Evolutionary conservation across 2,329 filamentous ascomycete species (phyloP).

Genomic region (Aspergillus hiratsukae): DNA sequence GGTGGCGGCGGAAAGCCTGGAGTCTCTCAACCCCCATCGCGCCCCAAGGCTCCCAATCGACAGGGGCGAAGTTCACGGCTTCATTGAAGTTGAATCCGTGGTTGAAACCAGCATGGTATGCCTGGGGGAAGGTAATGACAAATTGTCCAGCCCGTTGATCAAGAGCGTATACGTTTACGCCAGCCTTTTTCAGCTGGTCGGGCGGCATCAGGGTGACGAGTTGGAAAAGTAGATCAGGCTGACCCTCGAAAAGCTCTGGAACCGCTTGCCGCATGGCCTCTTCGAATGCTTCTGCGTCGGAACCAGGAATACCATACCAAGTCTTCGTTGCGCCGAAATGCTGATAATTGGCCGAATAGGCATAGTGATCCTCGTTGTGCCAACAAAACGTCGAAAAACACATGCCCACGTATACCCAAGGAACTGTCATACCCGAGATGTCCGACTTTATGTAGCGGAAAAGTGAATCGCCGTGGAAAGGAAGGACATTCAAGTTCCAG

Average conservation of each 20-base stretch:
- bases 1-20: slow-evolving; percentile 81
- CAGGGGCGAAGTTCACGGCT: slow-evolving; percentile 94
- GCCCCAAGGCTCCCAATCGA: slow-evolving; percentile 92
- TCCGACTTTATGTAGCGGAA: slow-evolving; percentile 98
- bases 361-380: slow-evolving; percentile 98
- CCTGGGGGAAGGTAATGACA: slow-evolving; percentile 93
- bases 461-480: slow-evolving; percentile 82
- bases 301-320: slow-evolving; percentile 96
- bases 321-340: slow-evolving; percentile 98
- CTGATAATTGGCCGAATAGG: slow-evolving; percentile 97
- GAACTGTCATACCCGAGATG: slow-evolving; percentile 98
- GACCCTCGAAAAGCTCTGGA: slow-evolving; percentile 92
- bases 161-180: slow-evolving; percentile 88
- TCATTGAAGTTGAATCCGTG: slow-evolving; percentile 99
- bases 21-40: slow-evolving; percentile 80
- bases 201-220: slow-evolving; percentile 93
- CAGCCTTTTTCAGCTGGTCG: slow-evolving; percentile 86
- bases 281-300: slow-evolving; percentile 92
- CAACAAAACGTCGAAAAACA: slow-evolving; percentile 99
- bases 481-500: slow-evolving; percentile 94
- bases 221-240: slow-evolving; percentile 93
- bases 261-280: slow-evolving; percentile 92
- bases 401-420: slow-evolving; percentile 99
- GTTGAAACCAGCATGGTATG: slow-evolving; percentile 97
- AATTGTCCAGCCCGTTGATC: slow-evolving; percentile 95